A percentile compares a stretch with the other conserved stretches of the same genome.
Conservation (phyloP, 2,329 filamentous ascomycete species). For the Coniochaeta sp. region DNA sequence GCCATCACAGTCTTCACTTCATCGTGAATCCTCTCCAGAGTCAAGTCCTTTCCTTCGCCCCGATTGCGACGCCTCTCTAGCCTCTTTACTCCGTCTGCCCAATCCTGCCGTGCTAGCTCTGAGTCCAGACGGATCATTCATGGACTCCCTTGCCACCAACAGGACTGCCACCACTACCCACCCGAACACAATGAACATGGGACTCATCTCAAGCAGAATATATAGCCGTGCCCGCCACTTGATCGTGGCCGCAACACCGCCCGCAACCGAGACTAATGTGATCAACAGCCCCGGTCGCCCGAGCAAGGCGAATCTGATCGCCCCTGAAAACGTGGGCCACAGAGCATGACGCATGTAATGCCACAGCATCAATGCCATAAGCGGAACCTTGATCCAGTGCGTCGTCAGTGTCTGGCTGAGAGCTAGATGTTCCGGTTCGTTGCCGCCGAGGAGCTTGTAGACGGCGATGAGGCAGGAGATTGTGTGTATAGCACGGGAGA, state of each 20-base stretch:
- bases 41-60: too few species aligned
- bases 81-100: not conserved
- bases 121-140: not conserved
- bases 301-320: not conserved
- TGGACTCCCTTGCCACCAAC: constrained; percentile 11
- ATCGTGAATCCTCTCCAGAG: too few species aligned
- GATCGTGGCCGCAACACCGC: constrained; percentile 15
- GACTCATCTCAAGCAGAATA: constrained; percentile 28
- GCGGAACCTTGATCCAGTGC: constrained; percentile 7
- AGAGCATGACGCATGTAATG: constrained; percentile 7
- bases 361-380: constrained; percentile 7
- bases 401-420: constrained; percentile 6
- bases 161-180: constrained; percentile 3
- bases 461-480: constrained; percentile 19
- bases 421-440: constrained; percentile 5
- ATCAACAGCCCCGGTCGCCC: constrained; percentile 14
- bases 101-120: not conserved
- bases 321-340: constrained; percentile 8
- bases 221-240: constrained; percentile 27
- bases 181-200: constrained; percentile 21
- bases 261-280: constrained; percentile 3
- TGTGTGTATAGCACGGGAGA: constrained; percentile 18
- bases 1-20: too few species aligned
- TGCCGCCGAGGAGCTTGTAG: constrained; percentile 10
- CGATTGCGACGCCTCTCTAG: not conserved